phyloP scores from a whole-genome alignment of 2,329 filamentous ascomycete species.

The Fusarium heterosporum region DNA sequence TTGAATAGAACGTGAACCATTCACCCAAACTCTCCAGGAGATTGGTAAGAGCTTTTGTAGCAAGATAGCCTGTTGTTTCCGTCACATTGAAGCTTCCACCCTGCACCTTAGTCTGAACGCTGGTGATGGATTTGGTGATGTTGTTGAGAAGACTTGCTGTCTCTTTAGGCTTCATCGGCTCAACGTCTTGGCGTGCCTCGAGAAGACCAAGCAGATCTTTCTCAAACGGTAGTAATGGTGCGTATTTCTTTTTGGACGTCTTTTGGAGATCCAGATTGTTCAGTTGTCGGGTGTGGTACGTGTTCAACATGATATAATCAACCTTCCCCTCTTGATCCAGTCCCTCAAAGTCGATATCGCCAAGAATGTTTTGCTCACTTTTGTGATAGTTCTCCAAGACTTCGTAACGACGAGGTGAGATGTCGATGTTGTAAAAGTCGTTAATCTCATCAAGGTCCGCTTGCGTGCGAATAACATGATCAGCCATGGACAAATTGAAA shows the following conservation, averaged over 20 bases:
- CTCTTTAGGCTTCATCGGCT: constrained; percentile 29
- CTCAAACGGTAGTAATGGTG: not conserved
- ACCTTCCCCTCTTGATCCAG: constrained; percentile 34
- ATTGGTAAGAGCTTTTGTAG: constrained; percentile 11
- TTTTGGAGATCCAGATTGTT: constrained; percentile 28
- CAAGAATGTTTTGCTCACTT: constrained; percentile 14
- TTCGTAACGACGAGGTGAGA: constrained; percentile 11
- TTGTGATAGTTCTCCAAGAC: constrained; percentile 22
- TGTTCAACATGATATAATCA: constrained; percentile 34
- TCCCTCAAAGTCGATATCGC: constrained; percentile 17
- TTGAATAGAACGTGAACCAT: constrained; percentile 34
- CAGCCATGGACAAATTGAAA: constrained; percentile 27
- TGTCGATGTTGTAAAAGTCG: constrained; percentile 30
- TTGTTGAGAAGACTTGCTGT: constrained; percentile 18
- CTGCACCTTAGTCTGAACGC: constrained; percentile 21
- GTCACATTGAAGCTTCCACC: constrained; percentile 25
- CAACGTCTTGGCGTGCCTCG: constrained; percentile 32
- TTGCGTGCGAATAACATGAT: constrained; percentile 32
- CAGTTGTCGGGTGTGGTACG: constrained; percentile 24
- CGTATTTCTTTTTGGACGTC: constrained; percentile 6
- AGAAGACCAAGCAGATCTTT: constrained; percentile 22
- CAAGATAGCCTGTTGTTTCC: constrained; percentile 26
- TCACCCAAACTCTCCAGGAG: constrained; percentile 19
- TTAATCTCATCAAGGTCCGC: constrained; percentile 25
- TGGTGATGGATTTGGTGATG: constrained; percentile 23